Percentiles rank a stretch among this genome's conserved stretches.
Evolutionary conservation across 441 rosid genomes (phyloP).

Genomic region (Sinapis alba): DNA sequence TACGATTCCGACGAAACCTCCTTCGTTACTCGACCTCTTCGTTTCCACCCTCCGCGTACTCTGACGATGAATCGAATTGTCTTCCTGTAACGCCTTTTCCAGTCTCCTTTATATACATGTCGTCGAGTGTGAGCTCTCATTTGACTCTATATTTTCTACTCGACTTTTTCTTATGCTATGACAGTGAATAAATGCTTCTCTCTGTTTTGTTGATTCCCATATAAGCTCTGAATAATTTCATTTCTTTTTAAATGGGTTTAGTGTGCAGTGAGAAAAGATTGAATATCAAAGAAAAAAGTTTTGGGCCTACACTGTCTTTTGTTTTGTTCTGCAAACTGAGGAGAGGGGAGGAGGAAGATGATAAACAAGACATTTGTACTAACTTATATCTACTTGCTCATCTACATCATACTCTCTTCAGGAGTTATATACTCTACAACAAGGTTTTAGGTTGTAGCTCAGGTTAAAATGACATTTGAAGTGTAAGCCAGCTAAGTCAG

Average conservation of each 20-base stretch:
- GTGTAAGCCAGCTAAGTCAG: constrained; percentile 67
- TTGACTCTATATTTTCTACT: too few species aligned
- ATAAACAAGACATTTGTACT: constrained; percentile 72
- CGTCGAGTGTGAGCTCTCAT: too few species aligned
- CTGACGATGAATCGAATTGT: too few species aligned
- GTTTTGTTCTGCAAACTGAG: constrained; percentile 1
- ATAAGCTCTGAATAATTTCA: constrained; percentile 11
- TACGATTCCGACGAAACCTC: too few species aligned
- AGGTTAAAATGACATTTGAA: constrained; percentile 98
- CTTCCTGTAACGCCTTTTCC: too few species aligned
- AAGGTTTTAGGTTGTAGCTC: constrained; percentile 97
- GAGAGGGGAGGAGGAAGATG: constrained; percentile 48
- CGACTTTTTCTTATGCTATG: too few species aligned
- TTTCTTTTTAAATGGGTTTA: background rate
- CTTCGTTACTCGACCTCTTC: too few species aligned
- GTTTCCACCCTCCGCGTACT: too few species aligned
- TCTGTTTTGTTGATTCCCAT: constrained; percentile 28
- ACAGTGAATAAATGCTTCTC: too few species aligned
- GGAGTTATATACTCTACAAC: constrained; percentile 91
- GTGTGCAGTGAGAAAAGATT: constrained; percentile 1
- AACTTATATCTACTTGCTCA: constrained; percentile 80
- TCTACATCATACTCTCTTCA: constrained; percentile 89
- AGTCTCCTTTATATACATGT: too few species aligned
- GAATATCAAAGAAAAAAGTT: background rate
- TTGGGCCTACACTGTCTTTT: background rate